Evolutionary conservation across 257 asterid genomes (phyloP).

Genomic region (Solanum gracilifrons): DNA sequence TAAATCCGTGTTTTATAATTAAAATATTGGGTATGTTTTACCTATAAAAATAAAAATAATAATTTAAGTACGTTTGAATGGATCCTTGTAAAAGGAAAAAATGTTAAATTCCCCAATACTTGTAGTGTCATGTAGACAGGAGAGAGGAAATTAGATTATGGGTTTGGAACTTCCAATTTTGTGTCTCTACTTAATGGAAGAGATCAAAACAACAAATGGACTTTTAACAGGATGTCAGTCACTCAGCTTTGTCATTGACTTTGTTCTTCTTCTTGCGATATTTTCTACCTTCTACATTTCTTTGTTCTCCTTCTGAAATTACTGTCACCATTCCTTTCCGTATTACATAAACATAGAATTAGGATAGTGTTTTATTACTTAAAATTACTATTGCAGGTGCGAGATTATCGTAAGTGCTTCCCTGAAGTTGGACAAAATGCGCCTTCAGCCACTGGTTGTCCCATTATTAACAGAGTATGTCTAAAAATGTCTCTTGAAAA

Average conservation of each 20-base stretch:
- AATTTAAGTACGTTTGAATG: neutral
- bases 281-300: neutral
- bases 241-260: neutral
- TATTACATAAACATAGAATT: neutral
- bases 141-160: neutral
- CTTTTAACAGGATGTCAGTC: neutral
- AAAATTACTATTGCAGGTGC: constrained; percentile 43
- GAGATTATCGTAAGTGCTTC: constrained; percentile 68
- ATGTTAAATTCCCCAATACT: neutral
- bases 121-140: neutral
- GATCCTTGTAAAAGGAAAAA: neutral
- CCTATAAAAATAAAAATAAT: neutral
- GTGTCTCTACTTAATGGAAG: neutral
- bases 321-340: neutral
- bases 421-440: constrained; percentile 37
- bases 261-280: neutral
- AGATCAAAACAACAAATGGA: neutral
- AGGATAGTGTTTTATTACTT: neutral
- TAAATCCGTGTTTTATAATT: neutral
- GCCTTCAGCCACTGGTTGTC: constrained; percentile 38
- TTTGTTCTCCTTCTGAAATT: neutral
- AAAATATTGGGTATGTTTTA: neutral
- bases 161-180: neutral
- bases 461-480: constrained; percentile 47
- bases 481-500: constrained; percentile 88